Evolutionary conservation across 331 rosid species (phyloP).

Genomic region (Quercus lobata): DNA sequence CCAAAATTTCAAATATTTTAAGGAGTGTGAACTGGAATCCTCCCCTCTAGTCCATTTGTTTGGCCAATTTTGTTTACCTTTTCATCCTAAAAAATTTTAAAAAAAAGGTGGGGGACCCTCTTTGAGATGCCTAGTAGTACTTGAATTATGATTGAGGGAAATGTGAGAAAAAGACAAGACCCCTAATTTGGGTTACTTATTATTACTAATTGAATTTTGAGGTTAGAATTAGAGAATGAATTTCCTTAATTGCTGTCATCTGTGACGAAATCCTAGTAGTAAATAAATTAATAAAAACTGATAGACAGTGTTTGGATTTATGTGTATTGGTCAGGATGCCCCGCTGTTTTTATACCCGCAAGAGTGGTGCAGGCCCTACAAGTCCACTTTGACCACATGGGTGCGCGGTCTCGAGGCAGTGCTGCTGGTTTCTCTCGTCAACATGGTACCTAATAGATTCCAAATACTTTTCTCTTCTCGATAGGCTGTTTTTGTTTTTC

Average conservation of each 20-base stretch:
- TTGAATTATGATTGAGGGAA: background rate
- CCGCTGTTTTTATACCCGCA: constrained; percentile 72
- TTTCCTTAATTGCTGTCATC: background rate
- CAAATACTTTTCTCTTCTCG: too few relatives aligned
- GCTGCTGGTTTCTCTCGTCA: constrained; percentile 26
- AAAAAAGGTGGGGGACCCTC: too few relatives aligned
- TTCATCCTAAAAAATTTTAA: background rate
- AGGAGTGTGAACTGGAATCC: constrained; percentile 6
- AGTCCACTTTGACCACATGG: constrained; percentile 61
- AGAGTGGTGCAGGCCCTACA: constrained; percentile 81
- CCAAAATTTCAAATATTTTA: background rate
- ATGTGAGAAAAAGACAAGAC: background rate
- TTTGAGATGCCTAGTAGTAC: background rate
- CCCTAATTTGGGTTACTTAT: background rate
- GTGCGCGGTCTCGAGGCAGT: constrained; percentile 36
- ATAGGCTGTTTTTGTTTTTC: too few relatives aligned
- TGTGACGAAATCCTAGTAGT: background rate
- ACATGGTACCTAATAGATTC: constrained; percentile 24
- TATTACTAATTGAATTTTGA: background rate
- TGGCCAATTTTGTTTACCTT: constrained; percentile 8
- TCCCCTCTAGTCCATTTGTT: background rate
- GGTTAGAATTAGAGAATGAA: background rate
- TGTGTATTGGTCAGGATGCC: constrained; percentile 36
- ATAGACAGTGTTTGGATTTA: background rate
- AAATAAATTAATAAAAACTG: background rate